Conservation (phyloP, 129 eudicot species). For the Helichrysum umbraculigerum region DNA sequence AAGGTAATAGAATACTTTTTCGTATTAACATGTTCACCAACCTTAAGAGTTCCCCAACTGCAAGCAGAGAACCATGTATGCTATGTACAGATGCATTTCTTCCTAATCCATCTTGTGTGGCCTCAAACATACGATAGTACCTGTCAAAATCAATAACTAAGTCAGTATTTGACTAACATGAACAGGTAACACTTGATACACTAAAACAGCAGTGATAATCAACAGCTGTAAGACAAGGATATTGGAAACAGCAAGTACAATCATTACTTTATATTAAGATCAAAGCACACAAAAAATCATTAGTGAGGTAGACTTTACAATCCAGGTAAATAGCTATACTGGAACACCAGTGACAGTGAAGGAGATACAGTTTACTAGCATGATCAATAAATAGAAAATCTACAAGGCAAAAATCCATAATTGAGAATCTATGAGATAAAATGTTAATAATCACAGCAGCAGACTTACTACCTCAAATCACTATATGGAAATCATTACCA, state of each 20-base stretch:
- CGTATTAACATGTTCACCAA: slow-evolving; percentile 42
- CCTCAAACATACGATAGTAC: slow-evolving; percentile 99
- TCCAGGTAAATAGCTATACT: background rate
- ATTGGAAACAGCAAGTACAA: background rate
- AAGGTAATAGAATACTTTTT: background rate
- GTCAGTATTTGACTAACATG: slow-evolving; percentile 16
- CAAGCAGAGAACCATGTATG: slow-evolving; percentile 98
- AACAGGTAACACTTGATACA: slow-evolving; percentile 13
- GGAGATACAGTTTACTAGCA: background rate
- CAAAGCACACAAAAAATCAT: background rate
- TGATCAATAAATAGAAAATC: background rate
- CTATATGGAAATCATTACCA: background rate
- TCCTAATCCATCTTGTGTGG: slow-evolving; percentile 96
- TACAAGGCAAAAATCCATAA: background rate
- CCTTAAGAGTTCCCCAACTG: slow-evolving; percentile 98
- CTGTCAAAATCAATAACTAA: slow-evolving; percentile 40
- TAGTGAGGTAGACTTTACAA: background rate
- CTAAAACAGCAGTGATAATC: slow-evolving; percentile 6
- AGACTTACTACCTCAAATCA: background rate
- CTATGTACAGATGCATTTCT: slow-evolving; percentile 96
- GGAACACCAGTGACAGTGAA: background rate
- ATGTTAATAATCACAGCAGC: background rate
- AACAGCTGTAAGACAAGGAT: background rate
- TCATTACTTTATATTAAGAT: slow-evolving; percentile 7
- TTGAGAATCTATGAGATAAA: background rate